A percentile compares a stretch with the other conserved stretches of the same genome.
Evolutionary conservation across 345 rosid species (phyloP).

Genomic region (Lumnitzera littorea): DNA sequence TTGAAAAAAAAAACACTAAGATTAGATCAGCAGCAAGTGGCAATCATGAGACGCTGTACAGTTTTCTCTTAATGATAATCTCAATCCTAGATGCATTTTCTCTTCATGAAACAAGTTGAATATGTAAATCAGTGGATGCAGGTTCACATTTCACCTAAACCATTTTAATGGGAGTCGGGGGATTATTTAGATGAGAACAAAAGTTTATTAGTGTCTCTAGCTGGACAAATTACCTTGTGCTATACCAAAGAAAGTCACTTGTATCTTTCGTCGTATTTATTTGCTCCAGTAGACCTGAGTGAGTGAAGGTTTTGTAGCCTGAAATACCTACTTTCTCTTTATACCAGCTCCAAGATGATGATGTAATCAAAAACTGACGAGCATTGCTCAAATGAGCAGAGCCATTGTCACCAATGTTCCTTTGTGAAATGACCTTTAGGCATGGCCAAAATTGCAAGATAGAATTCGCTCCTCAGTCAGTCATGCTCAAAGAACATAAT

Average conservation of each 20-base stretch:
- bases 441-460: background rate
- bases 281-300: conserved; percentile 40
- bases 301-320: conserved; percentile 38
- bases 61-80: no score
- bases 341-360: conserved; percentile 47
- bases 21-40: background rate
- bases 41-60: no score
- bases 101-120: no score
- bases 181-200: background rate
- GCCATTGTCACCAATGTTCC: conserved; percentile 26
- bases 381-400: conserved; percentile 14
- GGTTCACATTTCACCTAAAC: no score
- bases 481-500: background rate
- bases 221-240: conserved; percentile 31
- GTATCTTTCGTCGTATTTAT: conserved; percentile 50
- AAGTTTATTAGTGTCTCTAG: no score
- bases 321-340: conserved; percentile 42
- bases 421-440: conserved; percentile 50
- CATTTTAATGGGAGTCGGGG: no score
- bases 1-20: conserved; percentile 1
- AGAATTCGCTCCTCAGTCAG: background rate
- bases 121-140: no score
- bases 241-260: conserved; percentile 59
- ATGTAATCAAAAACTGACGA: conserved; percentile 12
- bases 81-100: no score